These are phyloP conservation scores for Verticillium nonalfalfae DNA, from an alignment of 2,329 filamentous ascomycete species.

Conservation along the genomic window DNA sequence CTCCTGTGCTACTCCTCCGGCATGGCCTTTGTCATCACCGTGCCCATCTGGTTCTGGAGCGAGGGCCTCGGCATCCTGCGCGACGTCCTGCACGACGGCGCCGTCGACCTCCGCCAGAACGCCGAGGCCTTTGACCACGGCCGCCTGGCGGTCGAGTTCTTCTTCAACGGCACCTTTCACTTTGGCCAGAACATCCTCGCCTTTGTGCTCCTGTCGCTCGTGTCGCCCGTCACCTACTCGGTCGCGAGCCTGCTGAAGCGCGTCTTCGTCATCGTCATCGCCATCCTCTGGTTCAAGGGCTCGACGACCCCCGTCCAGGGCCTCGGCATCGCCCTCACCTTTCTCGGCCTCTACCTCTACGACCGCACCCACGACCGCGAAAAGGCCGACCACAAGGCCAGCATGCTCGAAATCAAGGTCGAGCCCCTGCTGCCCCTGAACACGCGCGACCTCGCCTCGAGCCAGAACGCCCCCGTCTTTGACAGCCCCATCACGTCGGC, in stretches of 20 bases:
- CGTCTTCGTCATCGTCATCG: constrained; percentile 92
- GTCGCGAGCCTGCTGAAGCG: constrained; percentile 95
- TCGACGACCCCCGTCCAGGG: constrained; percentile 78
- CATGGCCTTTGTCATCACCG: constrained; percentile 79
- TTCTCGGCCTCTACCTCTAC: constrained; percentile 89
- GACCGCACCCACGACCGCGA: constrained; percentile 86
- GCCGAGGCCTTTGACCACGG: constrained; percentile 68
- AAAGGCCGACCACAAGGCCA: constrained; percentile 77
- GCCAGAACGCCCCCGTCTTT: constrained; percentile 24
- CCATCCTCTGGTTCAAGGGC: constrained; percentile 94
- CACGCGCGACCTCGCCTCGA: constrained; percentile 30
- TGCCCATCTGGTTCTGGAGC: constrained; percentile 88
- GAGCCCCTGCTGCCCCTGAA: constrained; percentile 63
- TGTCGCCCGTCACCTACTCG: constrained; percentile 94
- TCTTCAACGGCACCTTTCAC: constrained; percentile 96
- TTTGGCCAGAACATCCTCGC: constrained; percentile 95
- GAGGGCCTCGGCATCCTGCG: constrained; percentile 74
- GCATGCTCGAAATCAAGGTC: constrained; percentile 48
- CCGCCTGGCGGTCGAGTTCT: constrained; percentile 71
- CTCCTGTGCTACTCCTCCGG: constrained; percentile 95
- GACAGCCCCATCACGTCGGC: constrained; percentile 25
- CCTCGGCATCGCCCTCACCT: constrained; percentile 80
- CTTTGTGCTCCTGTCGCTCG: constrained; percentile 85
- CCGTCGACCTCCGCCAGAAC: constrained; percentile 55
- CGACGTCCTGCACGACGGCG: constrained; percentile 75